Evolutionary conservation across 2,329 filamentous ascomycete genomes (phyloP).

Genomic region (Penicillium sp.): DNA sequence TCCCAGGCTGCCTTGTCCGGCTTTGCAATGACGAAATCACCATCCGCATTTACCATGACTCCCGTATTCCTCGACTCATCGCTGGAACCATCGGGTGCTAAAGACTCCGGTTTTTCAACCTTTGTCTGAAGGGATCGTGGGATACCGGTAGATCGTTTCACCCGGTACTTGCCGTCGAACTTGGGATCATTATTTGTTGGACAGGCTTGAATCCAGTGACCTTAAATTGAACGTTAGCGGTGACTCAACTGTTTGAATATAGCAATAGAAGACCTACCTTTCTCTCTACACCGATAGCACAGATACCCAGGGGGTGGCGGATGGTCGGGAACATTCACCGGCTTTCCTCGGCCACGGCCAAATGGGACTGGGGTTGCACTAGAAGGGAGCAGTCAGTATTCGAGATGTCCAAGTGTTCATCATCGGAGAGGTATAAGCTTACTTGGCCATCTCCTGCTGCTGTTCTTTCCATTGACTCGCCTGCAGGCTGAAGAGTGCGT

Average conservation of each 20-base stretch:
- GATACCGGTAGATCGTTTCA: slow-evolving; percentile 96
- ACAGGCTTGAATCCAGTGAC: slow-evolving; percentile 98
- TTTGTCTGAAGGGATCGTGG: slow-evolving; percentile 93
- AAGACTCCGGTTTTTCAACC: slow-evolving; percentile 81
- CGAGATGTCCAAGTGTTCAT: background rate
- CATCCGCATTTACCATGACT: slow-evolving; percentile 96
- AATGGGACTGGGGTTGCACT: slow-evolving; percentile 48
- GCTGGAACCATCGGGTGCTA: slow-evolving; percentile 70
- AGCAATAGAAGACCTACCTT: slow-evolving; percentile 54
- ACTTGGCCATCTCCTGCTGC: slow-evolving; percentile 89
- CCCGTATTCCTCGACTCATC: slow-evolving; percentile 82
- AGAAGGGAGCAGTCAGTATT: slow-evolving; percentile 35
- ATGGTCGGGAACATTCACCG: slow-evolving; percentile 78
- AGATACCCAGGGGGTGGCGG: slow-evolving; percentile 92
- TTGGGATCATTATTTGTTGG: slow-evolving; percentile 98
- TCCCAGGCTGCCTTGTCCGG: slow-evolving; percentile 96
- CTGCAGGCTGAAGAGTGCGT: slow-evolving; percentile 86
- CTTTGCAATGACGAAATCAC: slow-evolving; percentile 94
- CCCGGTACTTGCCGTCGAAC: slow-evolving; percentile 87
- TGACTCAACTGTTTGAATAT: background rate
- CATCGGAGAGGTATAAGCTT: slow-evolving; percentile 26
- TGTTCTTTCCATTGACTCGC: slow-evolving; percentile 91
- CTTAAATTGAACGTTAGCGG: slow-evolving; percentile 27
- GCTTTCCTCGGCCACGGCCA: slow-evolving; percentile 38
- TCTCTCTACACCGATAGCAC: slow-evolving; percentile 93